Evolutionary conservation across 495 filamentous ascomycete species (phyloP), one percentile per base, ranked within the genome.

Genomic region (Neurospora sp.): DNA sequence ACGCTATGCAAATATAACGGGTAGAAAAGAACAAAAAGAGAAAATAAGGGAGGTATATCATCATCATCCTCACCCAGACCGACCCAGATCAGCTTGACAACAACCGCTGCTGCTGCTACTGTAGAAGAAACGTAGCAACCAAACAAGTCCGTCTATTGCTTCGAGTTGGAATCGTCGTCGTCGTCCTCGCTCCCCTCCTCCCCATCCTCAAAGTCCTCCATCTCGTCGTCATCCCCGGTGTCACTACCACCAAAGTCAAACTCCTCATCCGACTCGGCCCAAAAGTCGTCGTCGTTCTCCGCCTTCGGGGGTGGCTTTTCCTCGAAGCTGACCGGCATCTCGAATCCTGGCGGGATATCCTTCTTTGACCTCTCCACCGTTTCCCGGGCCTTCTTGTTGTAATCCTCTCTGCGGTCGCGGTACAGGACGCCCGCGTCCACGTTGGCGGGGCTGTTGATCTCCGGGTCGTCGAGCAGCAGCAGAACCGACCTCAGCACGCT

Each of bases 401-500:
- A 99, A 37, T 79, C 76, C 8, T 86, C 84, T 5, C 88, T 88
- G 31, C 91, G 79, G 72, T 93, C 92, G 71, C 96, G 89, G 70
- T 97, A 88, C 87, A 94, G 88, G 14, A 97, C 91, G 38, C 92
- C 89, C 12, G 96, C 96, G 77, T 98, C 95, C 70, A 98, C 96
- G 77, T 99, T 98, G 72, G 96, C 96, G 0, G 96, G 93, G 6
- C 93, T 97, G 73, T 89, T 92, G 75, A 95, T 92, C 79, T 99
- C 96, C 18, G 96, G 93, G 79, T 96, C 92, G 79, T 99, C 96
- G 59, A 99, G 90, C 1, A 99, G 89, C n/a, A 94, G 92, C 20
- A 99, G 86, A 20, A 98, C 92, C 23, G 93, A 97, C 70, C 97
- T 92, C 20, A 99, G 89, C 16, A 99, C 94, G 70, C 94, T 94